Conservation (phyloP, 2,329 filamentous ascomycete genomes). For the Microsporum audouinii region DNA sequence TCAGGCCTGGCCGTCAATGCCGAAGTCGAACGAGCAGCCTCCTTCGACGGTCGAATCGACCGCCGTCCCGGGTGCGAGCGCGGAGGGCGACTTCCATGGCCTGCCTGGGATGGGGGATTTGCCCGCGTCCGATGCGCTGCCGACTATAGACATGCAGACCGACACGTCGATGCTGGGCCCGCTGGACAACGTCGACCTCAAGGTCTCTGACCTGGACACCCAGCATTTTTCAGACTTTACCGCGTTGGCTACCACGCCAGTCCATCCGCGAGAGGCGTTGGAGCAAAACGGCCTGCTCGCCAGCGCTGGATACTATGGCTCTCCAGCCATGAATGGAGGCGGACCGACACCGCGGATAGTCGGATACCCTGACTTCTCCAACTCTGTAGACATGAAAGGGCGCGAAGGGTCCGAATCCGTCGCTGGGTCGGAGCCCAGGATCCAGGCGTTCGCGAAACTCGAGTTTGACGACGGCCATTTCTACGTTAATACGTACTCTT, state of each 20-base stretch:
- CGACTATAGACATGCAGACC: background rate
- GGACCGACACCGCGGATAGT: constrained; percentile 14
- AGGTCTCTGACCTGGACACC: constrained; percentile 8
- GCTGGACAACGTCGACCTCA: background rate
- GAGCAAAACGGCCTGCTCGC: constrained; percentile 32
- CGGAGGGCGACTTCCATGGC: background rate
- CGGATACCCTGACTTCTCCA: constrained; percentile 18
- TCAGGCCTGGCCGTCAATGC: background rate
- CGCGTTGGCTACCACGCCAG: constrained; percentile 24
- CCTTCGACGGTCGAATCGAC: background rate
- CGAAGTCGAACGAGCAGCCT: background rate
- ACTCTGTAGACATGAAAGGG: constrained; percentile 21
- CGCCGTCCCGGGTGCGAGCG: background rate
- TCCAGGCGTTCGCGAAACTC: constrained; percentile 52
- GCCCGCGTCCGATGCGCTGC: background rate
- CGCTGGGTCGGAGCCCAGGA: constrained; percentile 34
- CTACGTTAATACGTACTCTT: constrained; percentile 52
- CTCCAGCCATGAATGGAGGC: constrained; percentile 15
- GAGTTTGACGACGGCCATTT: constrained; percentile 55
- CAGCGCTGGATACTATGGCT: constrained; percentile 23
- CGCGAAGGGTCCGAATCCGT: constrained; percentile 27
- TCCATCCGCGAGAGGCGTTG: constrained; percentile 27
- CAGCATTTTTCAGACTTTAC: constrained; percentile 21
- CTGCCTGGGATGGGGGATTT: background rate
- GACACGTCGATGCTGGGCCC: background rate